Conservation (phyloP, 345 rosid genomes). For the Rhizophora mangle region DNA sequence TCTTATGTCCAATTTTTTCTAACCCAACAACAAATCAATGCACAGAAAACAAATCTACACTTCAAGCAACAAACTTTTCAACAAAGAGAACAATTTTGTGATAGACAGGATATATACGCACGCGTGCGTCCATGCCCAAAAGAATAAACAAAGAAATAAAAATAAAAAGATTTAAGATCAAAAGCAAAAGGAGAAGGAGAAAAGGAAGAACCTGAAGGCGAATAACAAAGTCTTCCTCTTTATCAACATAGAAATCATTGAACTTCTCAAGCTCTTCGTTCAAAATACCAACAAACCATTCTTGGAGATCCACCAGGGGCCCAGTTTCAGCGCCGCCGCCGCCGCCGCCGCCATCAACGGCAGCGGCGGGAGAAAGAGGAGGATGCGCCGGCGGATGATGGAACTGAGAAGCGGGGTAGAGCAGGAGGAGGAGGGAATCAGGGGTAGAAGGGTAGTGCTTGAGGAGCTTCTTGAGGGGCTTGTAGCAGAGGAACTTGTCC, state of each 20-base stretch:
- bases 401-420: conserved; percentile 11
- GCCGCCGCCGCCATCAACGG: neutral
- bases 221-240: conserved; percentile 87
- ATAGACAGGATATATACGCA: no score
- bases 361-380: conserved; percentile 16
- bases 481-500: conserved; percentile 92
- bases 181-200: neutral
- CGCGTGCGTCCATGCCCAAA: neutral
- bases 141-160: neutral
- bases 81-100: neutral
- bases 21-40: neutral
- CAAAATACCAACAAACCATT: conserved; percentile 68
- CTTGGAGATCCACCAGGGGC: conserved; percentile 42
- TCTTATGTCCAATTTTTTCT: neutral
- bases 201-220: conserved; percentile 56
- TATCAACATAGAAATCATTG: conserved; percentile 83
- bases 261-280: conserved; percentile 92
- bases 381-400: conserved; percentile 1
- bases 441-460: conserved; percentile 47
- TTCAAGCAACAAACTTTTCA: neutral
- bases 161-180: neutral
- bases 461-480: conserved; percentile 83
- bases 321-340: conserved; percentile 1
- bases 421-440: conserved; percentile 8
- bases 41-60: neutral